phyloP scores from a whole-genome alignment of 169 alveolate species.

The Cryptosporidium canis region DNA sequence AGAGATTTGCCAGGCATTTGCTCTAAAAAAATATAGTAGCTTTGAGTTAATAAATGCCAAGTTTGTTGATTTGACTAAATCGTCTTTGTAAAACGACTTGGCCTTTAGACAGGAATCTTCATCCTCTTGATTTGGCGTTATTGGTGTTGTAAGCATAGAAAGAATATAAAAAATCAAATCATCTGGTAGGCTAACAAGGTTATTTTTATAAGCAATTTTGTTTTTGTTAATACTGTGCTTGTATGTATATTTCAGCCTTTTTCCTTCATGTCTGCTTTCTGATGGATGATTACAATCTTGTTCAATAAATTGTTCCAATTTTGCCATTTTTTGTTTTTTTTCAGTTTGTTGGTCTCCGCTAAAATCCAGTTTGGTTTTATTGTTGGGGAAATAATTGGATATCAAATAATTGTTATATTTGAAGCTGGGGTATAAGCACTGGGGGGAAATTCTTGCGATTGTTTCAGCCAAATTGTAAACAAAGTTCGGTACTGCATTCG shows the following conservation, averaged over 20 bases:
- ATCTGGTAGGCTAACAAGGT: constrained; percentile 16
- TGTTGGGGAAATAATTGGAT: background rate
- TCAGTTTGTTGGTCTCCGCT: background rate
- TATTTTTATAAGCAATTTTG: background rate
- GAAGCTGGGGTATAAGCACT: constrained; percentile 21
- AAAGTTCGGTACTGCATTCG: constrained; percentile 15
- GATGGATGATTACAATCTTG: background rate
- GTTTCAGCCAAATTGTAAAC: background rate
- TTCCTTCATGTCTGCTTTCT: background rate
- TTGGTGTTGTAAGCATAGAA: constrained; percentile 28
- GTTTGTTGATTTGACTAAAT: constrained; percentile 31
- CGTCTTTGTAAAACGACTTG: constrained; percentile 20
- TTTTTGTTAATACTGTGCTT: too few relatives aligned
- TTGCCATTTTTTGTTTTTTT: background rate
- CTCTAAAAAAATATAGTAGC: background rate
- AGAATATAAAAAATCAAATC: constrained; percentile 35
- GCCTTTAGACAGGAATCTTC: background rate
- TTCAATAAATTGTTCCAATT: background rate
- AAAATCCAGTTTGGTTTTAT: background rate
- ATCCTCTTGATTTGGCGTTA: background rate
- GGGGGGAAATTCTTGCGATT: background rate
- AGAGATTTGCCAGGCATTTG: constrained; percentile 34
- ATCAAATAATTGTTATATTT: background rate
- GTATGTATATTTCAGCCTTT: background rate
- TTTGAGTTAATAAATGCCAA: background rate